These are phyloP conservation scores for Dalbergia oliveri DNA, from an alignment of 306 rosid species.

Conservation along the genomic window DNA sequence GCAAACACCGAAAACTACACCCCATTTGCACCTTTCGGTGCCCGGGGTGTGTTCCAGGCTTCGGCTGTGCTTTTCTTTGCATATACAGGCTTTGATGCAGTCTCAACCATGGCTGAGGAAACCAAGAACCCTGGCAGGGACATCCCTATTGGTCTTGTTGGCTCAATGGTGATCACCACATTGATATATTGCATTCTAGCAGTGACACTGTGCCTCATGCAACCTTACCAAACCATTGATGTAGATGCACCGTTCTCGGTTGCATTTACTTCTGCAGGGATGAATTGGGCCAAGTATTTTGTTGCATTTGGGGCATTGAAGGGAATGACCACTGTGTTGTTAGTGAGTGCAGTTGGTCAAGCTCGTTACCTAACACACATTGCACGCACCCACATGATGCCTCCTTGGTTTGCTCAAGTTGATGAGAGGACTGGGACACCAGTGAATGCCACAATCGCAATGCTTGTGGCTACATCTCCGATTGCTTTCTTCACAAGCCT, in stretches of 20 bases:
- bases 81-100: constrained; percentile 83
- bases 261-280: constrained; percentile 73
- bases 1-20: constrained; percentile 65
- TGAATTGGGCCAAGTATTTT: constrained; percentile 86
- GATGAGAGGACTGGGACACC: constrained; percentile 76
- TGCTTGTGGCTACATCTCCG: constrained; percentile 64
- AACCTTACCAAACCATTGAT: constrained; percentile 34
- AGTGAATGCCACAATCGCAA: constrained; percentile 67
- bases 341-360: constrained; percentile 76
- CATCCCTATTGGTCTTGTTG: constrained; percentile 87
- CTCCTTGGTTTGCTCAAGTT: constrained; percentile 81
- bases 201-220: constrained; percentile 81
- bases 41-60: constrained; percentile 67
- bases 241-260: constrained; percentile 65
- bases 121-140: constrained; percentile 80
- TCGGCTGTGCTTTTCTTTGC: constrained; percentile 89
- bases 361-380: constrained; percentile 90
- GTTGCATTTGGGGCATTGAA: constrained; percentile 81
- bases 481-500: constrained; percentile 78
- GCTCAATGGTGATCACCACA: constrained; percentile 73
- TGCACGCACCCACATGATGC: constrained; percentile 90
- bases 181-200: constrained; percentile 63
- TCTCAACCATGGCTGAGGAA: constrained; percentile 89
- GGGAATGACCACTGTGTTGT: constrained; percentile 86
- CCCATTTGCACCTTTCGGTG: constrained; percentile 45